Base-by-base conservation (phyloP, 768 basidiomycete genomes). In the Agaricus sinodeliciosus region DNA sequence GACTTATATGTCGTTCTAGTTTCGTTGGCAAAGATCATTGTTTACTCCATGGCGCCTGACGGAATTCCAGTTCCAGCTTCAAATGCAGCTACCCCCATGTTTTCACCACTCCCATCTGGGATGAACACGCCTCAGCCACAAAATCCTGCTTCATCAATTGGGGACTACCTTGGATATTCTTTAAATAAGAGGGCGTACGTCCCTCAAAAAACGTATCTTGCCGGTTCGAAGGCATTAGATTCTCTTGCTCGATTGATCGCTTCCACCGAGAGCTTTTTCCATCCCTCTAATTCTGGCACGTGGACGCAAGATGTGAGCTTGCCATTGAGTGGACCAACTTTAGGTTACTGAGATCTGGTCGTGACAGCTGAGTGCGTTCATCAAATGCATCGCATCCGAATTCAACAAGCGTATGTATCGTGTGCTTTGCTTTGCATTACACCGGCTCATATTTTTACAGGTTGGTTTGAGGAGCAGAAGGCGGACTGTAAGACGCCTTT, bases 181-280 rank as follows among this genome's bases (percentile, higher is more conserved):
- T 67, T 87, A 1, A 69, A 70, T n/a, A 78, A 77, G 57, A 73
- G 72, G 48, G 67, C 62, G 3, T 65, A 61, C 34, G 64, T 55
- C n/a, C 49, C 64, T 37, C 77, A 67, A 61, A 79, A 72, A 61
- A 77, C 78, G 3, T 91, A 84, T 64, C 69, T 93, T n/a, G 93
- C 78, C 12, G 93, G 93, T 11, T 88, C 82, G 19, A 88, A 82
- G 65, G 89, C 92, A 3, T 69, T 95, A 51, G 91, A 94, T 64
- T 88, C 90, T 7, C 69, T 95, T n/a, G 82, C 82, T 9, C 85
- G 85, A 65, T 70, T 95, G 56, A 82, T 95, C 58, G 88, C 87
- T 6, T 90, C 90, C 4, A 87, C 84, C 25, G 93, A 95, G 66
- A 84, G 84, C 51, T 93, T 92, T 70, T 95, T 94, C 69, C 92